A percentile compares a stretch with the other conserved stretches of the same genome.
Evolutionary conservation across 257 asterid genomes (phyloP).

Genomic region (Plectranthus barbatus): DNA sequence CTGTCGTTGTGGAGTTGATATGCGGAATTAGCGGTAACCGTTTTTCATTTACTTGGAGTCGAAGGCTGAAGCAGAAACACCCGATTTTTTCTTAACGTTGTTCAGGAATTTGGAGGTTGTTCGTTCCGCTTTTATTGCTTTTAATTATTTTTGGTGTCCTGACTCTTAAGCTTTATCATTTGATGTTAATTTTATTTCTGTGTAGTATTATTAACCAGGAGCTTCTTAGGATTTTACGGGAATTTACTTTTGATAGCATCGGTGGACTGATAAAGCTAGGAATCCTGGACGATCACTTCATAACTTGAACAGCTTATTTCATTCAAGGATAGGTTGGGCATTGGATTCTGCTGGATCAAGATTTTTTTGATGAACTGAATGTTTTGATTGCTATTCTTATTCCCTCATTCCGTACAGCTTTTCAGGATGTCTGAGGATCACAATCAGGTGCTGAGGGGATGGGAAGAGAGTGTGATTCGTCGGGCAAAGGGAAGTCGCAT

Average conservation of each 20-base stretch:
- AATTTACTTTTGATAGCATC: neutral
- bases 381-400: neutral
- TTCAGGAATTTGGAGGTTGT: neutral
- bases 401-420: neutral
- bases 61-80: too few species aligned
- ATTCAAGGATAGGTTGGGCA: neutral
- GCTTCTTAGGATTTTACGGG: neutral
- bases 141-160: neutral
- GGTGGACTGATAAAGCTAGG: neutral
- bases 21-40: neutral
- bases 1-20: neutral
- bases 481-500: constrained; percentile 25
- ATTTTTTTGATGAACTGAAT: constrained; percentile 14
- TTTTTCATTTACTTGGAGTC: constrained; percentile 2
- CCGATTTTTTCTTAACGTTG: neutral
- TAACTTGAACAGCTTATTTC: neutral
- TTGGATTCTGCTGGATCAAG: constrained; percentile 18
- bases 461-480: constrained; percentile 37
- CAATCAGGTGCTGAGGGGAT: constrained; percentile 18
- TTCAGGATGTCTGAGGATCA: constrained; percentile 31
- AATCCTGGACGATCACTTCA: neutral
- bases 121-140: neutral
- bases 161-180: neutral
- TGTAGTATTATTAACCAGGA: neutral
- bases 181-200: constrained; percentile 1